Percentiles rank a stretch among this genome's conserved stretches.
phyloP scores from a whole-genome alignment of 1,284 basidiomycete genomes.

The Sanguinoderma infundibulare region DNA sequence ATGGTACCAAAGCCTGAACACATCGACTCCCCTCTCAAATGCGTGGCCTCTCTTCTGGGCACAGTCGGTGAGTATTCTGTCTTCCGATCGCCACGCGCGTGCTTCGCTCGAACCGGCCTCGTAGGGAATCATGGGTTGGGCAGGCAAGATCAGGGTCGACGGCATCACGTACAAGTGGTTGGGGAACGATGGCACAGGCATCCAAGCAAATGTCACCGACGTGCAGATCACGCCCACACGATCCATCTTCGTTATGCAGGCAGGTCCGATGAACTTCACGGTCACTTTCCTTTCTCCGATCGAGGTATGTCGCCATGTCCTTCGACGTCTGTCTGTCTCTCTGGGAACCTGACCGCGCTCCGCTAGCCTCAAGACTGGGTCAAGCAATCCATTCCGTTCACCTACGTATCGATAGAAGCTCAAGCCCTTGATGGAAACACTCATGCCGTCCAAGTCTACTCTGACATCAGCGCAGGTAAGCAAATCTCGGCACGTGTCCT shows the following conservation, averaged over 20 bases:
- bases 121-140: conserved; percentile 19
- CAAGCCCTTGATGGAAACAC: conserved; percentile 34
- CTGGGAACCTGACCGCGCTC: neutral
- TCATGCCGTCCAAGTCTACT: conserved; percentile 39
- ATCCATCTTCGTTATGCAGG: conserved; percentile 22
- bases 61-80: neutral
- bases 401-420: conserved; percentile 37
- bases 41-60: conserved; percentile 17
- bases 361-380: conserved; percentile 36
- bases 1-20: conserved; percentile 12
- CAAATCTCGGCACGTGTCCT: neutral
- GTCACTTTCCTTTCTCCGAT: conserved; percentile 29
- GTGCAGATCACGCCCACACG: conserved; percentile 23
- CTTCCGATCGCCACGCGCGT: neutral
- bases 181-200: conserved; percentile 4
- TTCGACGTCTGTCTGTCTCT: neutral
- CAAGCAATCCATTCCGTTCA: conserved; percentile 39
- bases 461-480: conserved; percentile 39
- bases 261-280: conserved; percentile 26
- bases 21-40: neutral
- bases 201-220: conserved; percentile 9
- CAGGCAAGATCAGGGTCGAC: conserved; percentile 29
- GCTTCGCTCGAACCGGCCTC: neutral
- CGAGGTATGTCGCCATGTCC: conserved; percentile 18
- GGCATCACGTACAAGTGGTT: conserved; percentile 25